These are phyloP conservation scores for Phanerodontia chrysosporium DNA, from an alignment of 768 basidiomycete species.

Conservation along the genomic window DNA sequence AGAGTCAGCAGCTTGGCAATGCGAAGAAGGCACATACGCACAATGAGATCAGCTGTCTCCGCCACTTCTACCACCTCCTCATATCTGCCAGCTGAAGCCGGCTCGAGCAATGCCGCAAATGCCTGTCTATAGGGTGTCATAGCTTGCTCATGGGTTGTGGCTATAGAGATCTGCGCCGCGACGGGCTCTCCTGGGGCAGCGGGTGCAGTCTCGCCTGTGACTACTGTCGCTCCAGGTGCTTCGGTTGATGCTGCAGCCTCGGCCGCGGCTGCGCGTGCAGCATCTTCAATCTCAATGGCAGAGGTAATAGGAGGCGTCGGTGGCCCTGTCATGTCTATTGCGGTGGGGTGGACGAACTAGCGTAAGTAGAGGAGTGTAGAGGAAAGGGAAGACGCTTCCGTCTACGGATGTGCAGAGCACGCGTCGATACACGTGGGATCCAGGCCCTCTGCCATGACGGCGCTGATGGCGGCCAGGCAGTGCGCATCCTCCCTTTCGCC, in stretches of 20 bases:
- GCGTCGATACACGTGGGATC: conserved; percentile 12
- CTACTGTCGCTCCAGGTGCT: conserved; percentile 1
- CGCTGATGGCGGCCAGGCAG: neutral
- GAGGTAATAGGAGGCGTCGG: conserved; percentile 63
- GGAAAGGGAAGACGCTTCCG: conserved; percentile 9
- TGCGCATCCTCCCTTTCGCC: too few relatives aligned
- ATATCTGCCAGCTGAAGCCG: conserved; percentile 42
- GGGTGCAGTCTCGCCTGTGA: conserved; percentile 1
- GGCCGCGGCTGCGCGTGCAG: conserved; percentile 26
- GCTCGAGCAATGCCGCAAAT: conserved; percentile 40
- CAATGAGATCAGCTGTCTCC: conserved; percentile 52
- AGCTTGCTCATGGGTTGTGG: conserved; percentile 2
- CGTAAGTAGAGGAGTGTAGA: neutral
- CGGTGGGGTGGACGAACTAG: neutral
- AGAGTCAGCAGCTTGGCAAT: neutral
- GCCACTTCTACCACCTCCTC: conserved; percentile 40
- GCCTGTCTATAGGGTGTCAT: conserved; percentile 34
- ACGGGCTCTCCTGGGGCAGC: neutral
- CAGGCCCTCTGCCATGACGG: neutral
- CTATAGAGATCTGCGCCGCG: neutral
- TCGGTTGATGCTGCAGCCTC: conserved; percentile 11
- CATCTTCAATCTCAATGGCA: conserved; percentile 53
- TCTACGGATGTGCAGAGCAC: neutral
- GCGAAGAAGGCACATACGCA: conserved; percentile 30
- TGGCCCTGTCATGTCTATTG: conserved; percentile 49